Evolutionary conservation across 1,284 basidiomycete species (phyloP).

Genomic region (Termitomyces sp.): DNA sequence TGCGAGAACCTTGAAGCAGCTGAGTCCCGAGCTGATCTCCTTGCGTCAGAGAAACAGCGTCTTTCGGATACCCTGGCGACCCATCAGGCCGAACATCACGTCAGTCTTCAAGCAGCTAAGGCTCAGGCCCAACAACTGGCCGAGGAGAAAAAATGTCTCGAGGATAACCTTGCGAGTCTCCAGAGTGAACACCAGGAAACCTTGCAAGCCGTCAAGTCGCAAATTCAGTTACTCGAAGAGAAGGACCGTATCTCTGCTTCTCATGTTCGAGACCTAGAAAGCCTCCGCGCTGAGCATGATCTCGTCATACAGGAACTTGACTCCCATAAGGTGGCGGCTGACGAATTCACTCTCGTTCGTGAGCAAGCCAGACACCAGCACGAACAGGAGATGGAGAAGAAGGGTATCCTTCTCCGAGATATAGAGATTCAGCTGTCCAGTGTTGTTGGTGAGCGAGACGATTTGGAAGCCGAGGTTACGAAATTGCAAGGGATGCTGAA

Average conservation of each 20-base stretch:
- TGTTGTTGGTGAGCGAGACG: conserved; percentile 46
- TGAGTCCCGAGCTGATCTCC: conserved; percentile 8
- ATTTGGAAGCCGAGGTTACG: conserved; percentile 48
- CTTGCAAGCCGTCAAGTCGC: conserved; percentile 11
- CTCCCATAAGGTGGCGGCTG: conserved; percentile 54
- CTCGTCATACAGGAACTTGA: conserved; percentile 57
- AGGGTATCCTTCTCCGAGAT: conserved; percentile 38
- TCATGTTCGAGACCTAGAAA: conserved; percentile 37
- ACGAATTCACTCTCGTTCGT: conserved; percentile 46
- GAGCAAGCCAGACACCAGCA: conserved; percentile 49
- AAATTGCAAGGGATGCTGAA: conserved; percentile 58
- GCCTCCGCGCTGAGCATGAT: conserved; percentile 47
- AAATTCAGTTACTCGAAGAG: conserved; percentile 13
- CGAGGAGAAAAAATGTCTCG: conserved; percentile 5
- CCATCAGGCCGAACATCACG: conserved; percentile 26
- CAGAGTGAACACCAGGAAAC: conserved; percentile 31
- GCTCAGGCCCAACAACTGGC: neutral
- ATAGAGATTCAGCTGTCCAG: conserved; percentile 46
- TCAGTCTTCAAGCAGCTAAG: conserved; percentile 16
- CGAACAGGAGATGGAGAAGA: conserved; percentile 47
- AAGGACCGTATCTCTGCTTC: conserved; percentile 16
- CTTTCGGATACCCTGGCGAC: neutral
- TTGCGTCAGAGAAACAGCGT: conserved; percentile 1
- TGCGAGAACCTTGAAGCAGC: conserved; percentile 39
- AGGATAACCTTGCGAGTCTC: conserved; percentile 30